These are phyloP conservation scores for Alternaria panax DNA, from an alignment of 2,329 filamentous ascomycete species.

Conservation along the genomic window DNA sequence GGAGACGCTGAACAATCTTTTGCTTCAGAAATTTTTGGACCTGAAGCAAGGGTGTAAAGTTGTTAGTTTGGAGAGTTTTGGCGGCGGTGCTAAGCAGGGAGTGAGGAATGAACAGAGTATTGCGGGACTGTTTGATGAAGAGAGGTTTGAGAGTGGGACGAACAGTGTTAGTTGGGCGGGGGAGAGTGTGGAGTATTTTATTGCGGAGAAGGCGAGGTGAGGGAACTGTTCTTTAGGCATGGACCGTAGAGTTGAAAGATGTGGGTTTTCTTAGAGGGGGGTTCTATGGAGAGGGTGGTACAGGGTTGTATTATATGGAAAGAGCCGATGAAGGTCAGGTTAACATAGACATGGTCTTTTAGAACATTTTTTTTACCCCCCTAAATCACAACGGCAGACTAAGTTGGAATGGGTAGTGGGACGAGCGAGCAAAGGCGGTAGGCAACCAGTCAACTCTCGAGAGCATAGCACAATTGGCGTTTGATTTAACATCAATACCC, in stretches of 20 bases:
- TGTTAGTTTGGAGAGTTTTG: constrained; percentile 88
- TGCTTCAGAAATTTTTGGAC: constrained; percentile 91
- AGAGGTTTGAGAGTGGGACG: constrained; percentile 73
- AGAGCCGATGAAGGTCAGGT: not conserved
- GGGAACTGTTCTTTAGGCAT: not conserved
- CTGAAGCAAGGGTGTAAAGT: constrained; percentile 89
- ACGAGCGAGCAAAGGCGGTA: not conserved
- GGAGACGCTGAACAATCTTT: constrained; percentile 80
- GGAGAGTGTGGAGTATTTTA: constrained; percentile 82
- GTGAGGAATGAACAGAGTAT: constrained; percentile 79
- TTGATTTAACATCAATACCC: constrained; percentile 7
- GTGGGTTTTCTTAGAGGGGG: not conserved
- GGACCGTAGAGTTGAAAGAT: too few species aligned
- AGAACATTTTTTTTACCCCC: not conserved
- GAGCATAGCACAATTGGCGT: constrained; percentile 2
- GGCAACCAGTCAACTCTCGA: not conserved
- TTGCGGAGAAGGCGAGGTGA: constrained; percentile 66
- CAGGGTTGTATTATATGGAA: not conserved
- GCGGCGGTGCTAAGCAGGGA: constrained; percentile 72
- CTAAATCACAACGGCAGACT: not conserved
- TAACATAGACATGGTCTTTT: too few species aligned
- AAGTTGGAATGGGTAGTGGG: not conserved
- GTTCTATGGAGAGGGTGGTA: not conserved
- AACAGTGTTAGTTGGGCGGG: constrained; percentile 88
- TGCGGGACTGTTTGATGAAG: constrained; percentile 80